Conservation (phyloP, 140 eudicot genomes). For the Anethum foeniculum region DNA sequence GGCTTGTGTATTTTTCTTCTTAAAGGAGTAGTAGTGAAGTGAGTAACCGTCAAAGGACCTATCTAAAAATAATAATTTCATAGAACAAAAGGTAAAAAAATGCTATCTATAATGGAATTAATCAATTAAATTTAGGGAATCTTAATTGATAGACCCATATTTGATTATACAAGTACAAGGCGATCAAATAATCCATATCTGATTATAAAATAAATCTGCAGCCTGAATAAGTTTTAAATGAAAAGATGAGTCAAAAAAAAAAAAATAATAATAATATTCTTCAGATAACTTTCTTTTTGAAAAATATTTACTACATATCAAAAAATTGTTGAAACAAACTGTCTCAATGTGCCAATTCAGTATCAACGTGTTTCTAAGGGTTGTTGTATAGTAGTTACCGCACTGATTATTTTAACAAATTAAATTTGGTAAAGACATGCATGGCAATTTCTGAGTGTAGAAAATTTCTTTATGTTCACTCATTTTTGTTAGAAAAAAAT, state of each 20-base stretch:
- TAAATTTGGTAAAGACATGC: not conserved
- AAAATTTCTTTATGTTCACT: not conserved
- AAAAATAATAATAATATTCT: not conserved
- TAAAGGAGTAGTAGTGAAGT: not conserved
- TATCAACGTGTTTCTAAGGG: not conserved
- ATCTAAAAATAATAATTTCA: not conserved
- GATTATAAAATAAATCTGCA: not conserved
- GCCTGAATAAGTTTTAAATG: not conserved
- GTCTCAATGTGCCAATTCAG: not conserved
- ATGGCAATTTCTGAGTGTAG: not conserved
- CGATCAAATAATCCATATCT: not conserved
- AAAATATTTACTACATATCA: too few species aligned
- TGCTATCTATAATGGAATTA: not conserved
- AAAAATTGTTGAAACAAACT: too few species aligned
- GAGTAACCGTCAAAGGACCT: not conserved
- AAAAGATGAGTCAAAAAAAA: too few species aligned
- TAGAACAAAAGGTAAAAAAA: not conserved
- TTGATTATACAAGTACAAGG: not conserved
- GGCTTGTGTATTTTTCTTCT: not conserved
- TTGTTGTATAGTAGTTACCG: not conserved
- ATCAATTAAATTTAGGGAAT: not conserved
- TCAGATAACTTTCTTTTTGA: not conserved
- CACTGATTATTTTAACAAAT: not conserved
- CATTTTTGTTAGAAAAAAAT: not conserved
- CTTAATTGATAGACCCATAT: not conserved